Evolutionary conservation across 1,284 basidiomycete species (phyloP), one percentile per base, ranked within the genome.

Genomic region (Heterobasidion parviporum): DNA sequence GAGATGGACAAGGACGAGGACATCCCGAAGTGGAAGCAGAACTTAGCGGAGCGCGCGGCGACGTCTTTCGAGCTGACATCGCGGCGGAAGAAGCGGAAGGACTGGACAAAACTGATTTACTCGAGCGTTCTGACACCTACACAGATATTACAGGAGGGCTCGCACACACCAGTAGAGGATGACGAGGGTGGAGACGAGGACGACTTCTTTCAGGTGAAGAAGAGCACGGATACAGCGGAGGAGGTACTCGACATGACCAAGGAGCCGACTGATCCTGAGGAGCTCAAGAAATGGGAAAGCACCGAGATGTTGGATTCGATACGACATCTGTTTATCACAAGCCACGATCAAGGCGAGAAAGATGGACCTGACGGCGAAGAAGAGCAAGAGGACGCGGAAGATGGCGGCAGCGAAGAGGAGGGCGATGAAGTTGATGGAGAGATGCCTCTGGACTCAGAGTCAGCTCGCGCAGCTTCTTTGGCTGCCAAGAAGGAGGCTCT

Each of bases 61-160:
- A 72, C 74, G 6, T 71, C 75, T 14, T 80, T 81, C 61, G 66
- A 72, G 12, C 68, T 73, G 12, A 68, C 70, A 3, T 69, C 78
- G 10, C 72, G 72, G 15, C 70, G 74, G 15, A 73, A 75, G 57
- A 71, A 72, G 58, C 72, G 74, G 54, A 83, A 81, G 62, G 85
- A 97, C 66, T 89, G 94, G 79, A 93, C 89, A 69, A 85, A 86
- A 52, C 79, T 97, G 55, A 92, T 98, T 55, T 98, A 98, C 69
- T 77, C 80, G 46, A 82, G 82, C 43, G 71, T 79, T 8, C 74
- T 91, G 9, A 81, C 87, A 0, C 87, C 93, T 0, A 79, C 83
- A 56, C 79, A 93, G 64, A 86, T 96, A 45, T 70, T 87, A 0
- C 50, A 12, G 2, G 20, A 38, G n/a, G 16, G 15, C 32, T 16